Base-by-base conservation (phyloP, 2,329 filamentous ascomycete genomes). In the Nannizzia gypsea region DNA sequence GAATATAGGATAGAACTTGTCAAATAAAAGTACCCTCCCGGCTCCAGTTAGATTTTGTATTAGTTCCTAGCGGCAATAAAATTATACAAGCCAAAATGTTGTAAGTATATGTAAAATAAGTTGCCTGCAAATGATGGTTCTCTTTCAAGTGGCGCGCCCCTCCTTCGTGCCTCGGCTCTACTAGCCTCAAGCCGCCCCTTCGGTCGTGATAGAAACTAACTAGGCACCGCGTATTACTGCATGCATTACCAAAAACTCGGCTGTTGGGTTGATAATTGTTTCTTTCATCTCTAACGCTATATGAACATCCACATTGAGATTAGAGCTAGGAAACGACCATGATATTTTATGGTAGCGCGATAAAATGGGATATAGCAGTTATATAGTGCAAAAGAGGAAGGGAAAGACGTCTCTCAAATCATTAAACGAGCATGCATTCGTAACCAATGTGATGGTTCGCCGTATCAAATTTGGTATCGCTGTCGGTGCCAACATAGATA, bases 371-470 rank as follows among this genome's bases (percentile, higher is more conserved):
- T 54, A 54, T 54, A 54, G 6, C n/a, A 42, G 38, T 15, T 26
- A 34, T 54, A 54, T 54, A n/a, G 31, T 8, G 55, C 55, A 42
- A 57, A 13, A 56, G 3, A 26, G 13, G 26, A 54, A 54, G 13
- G 40, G 17, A 15, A 42, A 42, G 31, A 57, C 55, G 55, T 17
- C 55, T 22, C 34, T 36, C 34, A 56, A 56, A 56, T 56, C 52
- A n/a, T 57, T 26, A 57, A 42, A 42, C 26, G 17, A 42, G 20
- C 55, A 57, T 40, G 55, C 34, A 57, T 42, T 57, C 55, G 28
- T 57, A 57, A 57, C 55, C 55, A 57, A 42, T 8, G 8, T 3
- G 44, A 50, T 50, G 44, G 44, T 50, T 50, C 44, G n/a, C 28
- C 52, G 15, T 6, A 31, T 31, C 22, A 22, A 22, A 36, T 36